Conservation (phyloP, 306 rosid species). For the Fragaria iinumae region DNA sequence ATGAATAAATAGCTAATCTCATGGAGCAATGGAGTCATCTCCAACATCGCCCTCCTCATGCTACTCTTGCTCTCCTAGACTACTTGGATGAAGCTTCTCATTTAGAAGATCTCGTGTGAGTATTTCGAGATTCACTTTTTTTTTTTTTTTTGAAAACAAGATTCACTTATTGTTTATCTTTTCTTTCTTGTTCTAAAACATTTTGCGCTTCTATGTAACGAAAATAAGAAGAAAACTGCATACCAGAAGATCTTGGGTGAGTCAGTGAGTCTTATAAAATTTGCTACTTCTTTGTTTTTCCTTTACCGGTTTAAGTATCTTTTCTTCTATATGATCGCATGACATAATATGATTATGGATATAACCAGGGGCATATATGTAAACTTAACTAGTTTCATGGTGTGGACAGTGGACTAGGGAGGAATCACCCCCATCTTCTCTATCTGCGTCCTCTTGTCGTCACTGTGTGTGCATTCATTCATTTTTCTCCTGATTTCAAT, state of each 20-base stretch:
- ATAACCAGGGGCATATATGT: constrained; percentile 23
- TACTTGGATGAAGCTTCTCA: background rate
- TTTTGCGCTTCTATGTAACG: too few species aligned
- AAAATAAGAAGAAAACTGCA: too few species aligned
- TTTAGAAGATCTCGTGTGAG: background rate
- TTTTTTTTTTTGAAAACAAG: background rate
- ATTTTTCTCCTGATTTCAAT: background rate
- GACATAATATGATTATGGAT: background rate
- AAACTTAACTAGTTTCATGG: background rate
- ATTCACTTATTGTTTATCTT: background rate
- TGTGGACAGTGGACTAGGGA: background rate
- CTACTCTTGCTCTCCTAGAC: background rate
- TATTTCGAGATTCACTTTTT: background rate
- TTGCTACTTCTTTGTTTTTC: too few species aligned
- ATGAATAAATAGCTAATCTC: background rate
- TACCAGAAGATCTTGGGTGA: background rate
- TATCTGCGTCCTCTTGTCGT: background rate
- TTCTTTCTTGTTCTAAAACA: background rate
- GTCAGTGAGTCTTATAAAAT: background rate
- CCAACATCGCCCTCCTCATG: background rate
- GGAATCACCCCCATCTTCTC: background rate
- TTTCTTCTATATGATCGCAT: background rate
- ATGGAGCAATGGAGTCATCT: background rate
- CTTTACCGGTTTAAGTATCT: background rate
- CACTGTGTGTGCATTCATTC: background rate